Evolutionary conservation across 176 grass and related monocot genomes (phyloP), one percentile per base, ranked within the genome.

Genomic region (Oryza punctata): DNA sequence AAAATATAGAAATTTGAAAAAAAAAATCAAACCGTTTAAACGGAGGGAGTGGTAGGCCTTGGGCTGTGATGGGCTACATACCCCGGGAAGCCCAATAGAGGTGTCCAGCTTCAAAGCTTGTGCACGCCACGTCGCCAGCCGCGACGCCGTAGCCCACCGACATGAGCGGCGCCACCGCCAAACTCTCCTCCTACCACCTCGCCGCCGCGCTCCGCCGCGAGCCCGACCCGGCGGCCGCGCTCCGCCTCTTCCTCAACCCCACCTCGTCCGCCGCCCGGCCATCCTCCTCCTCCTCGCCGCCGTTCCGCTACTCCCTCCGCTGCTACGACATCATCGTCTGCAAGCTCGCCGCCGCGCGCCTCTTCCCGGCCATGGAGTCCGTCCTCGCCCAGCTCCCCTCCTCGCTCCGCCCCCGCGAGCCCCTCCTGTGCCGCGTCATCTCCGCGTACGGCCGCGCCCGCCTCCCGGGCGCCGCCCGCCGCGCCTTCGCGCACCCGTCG

Each of bases 311-410:
- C 80, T 90, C 69, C 52, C 76, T 84, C 25, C 84, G 84, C 45
- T 88, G 88, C 72, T 91, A 92, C 64, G 88, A 93, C 54, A 54
- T 87, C 69, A 81, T 96, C 83, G 63, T 94, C 79, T 88, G 69
- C 71, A 91, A 94, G 82, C 91, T 94, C 45, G 88, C 82, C 26
- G 81, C 77, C 70, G 88, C 79, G 65, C 91, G 91, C 35, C 81
- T 80, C 65, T 94, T 94, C 80, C 61, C 57, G 14, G 86, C 63
- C 65, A 91, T 91, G 86, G 91, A 91, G 65, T 74, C 80, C 33
- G 19, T 91, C 52, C 90, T 93, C 86, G 45, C 78, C 32, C 50
- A 63, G 14, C 64, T 91, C 38, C 87, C 32, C 75, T 46, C 19
- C 27, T 19, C n/a, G 32, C 21, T 18, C 26, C 41, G 54, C 10